Evolutionary conservation across 2,329 filamentous ascomycete genomes (phyloP), one percentile per base, ranked within the genome.

Genomic region (Fusarium abutilonis): DNA sequence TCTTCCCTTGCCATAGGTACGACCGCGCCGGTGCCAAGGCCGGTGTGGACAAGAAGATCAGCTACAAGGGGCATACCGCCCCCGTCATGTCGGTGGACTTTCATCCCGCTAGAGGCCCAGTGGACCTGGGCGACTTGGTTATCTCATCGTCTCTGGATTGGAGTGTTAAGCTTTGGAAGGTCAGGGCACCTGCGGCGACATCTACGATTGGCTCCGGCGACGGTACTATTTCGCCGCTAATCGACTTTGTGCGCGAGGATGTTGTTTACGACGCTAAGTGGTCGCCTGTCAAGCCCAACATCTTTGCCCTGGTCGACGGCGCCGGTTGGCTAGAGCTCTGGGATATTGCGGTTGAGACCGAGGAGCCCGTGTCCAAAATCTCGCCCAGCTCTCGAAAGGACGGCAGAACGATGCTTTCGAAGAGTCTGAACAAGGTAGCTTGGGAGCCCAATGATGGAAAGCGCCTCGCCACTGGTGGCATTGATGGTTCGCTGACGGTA

Each of bases 51-150:
- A 86, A 89, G 52, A 88, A 93, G 60, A 88, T 97, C 57, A 89
- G 88, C 67, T 99, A 99, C 79, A 86, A 87, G 66, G 94, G 93
- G 31, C 95, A 99, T 73, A 89, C 92, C 13, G 95, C 93, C 4
- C 95, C 95, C 0, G 93, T 99, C 70, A 97, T 97, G 89, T 95
- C 91, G 6, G 89, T 97, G 11, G 90, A 95, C 74, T 99, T 98
- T 80, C 95, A 99, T 73, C 95, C 95, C 2, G 90, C 92, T 4
- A 88, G 91, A 49, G 96, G 95, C 1, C 93, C 93, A 3, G 89
- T 99, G 47, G 96, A 99, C 76, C 87, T 99, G 6, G 93, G 94
- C 26, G 96, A 99, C 72, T 81, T 99, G 6, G 92, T 98, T 56
- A 85, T 99, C 45, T 93, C 90, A n/a, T 91, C 92, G 4, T 94